These are phyloP conservation scores for Aspergillus indologenus DNA, from an alignment of 495 filamentous ascomycete species.

Conservation along the genomic window DNA sequence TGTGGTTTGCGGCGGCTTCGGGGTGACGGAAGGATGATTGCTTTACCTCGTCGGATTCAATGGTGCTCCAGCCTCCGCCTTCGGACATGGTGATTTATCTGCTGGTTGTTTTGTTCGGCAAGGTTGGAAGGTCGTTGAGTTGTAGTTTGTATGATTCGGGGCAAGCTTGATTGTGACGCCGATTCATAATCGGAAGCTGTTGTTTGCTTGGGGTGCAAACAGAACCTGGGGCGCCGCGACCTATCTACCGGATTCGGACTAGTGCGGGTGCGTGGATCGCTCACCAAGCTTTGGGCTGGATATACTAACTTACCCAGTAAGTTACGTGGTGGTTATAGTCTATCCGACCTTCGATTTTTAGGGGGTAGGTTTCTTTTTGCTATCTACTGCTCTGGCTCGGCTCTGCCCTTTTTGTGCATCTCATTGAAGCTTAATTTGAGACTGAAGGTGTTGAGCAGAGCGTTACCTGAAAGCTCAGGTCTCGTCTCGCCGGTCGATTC, in stretches of 20 bases:
- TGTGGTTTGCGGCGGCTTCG: background rate
- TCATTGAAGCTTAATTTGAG: no score
- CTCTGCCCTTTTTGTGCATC: no score
- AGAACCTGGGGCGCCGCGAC: background rate
- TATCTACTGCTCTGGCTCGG: no score
- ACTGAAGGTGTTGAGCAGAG: no score
- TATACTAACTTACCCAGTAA: no score
- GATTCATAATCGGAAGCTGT: background rate
- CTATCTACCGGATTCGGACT: background rate
- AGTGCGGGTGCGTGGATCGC: background rate
- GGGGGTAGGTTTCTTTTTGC: no score
- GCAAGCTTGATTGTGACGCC: background rate
- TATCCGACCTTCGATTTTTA: no score
- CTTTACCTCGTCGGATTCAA: conserved; percentile 94
- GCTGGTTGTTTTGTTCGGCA: background rate
- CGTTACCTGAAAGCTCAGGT: no score
- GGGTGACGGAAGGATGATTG: no score
- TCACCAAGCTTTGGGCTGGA: background rate
- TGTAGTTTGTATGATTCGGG: background rate
- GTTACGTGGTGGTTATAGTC: no score
- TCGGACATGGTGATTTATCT: conserved; percentile 8
- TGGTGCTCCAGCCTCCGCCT: conserved; percentile 63
- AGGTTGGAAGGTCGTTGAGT: background rate
- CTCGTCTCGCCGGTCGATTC: no score
- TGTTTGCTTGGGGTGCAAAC: background rate